Base-by-base conservation (phyloP, 1,284 basidiomycete species). In the Flammula alnicola region DNA sequence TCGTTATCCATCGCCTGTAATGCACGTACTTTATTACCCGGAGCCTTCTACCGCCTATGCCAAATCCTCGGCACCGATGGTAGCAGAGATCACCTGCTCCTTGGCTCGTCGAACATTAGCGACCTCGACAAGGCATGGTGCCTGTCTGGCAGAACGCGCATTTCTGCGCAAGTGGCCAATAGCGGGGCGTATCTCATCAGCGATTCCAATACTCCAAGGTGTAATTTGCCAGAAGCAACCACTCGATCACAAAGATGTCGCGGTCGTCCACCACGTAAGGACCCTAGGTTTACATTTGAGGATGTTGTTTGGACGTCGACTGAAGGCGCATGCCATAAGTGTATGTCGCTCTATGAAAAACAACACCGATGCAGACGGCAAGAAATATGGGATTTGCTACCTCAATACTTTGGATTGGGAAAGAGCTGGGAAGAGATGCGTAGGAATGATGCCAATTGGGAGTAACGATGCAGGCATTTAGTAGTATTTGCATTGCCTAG, bases 361-460 rank as follows among this genome's bases (percentile, higher is more conserved):
- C 6, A 25, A 30, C 30, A 19, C 17, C 11, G 16, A 4, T 4
- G 4, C 1, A 22, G 11, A n/a, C 26, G 30, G 11, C 10, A n/a
- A 5, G 7, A 29, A 0, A 29, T 29, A 43, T 43, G 41, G 27
- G 27, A 31, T 3, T 25, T n/a, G n/a, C 19, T 43, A 9, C 41
- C 14, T 17, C 16, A 31, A 3, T 43, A 25, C 22, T 43, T 43
- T 43, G 41, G 41, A n/a, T 31, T 43, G 27, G 41, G 27, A 20
- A 25, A 31, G 17, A 19, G 4, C 19, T 43, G 41, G 41, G 40
- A 27, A n/a, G n/a, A n/a, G n/a, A n/a, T n/a, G n/a, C n/a, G n/a
- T 35, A 35, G 17, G 16, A 35, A 35, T 17, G 33, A 35, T 7
- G 20, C 10, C n/a, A 35, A 35, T n/a, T n/a, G n/a, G n/a, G n/a